Evolutionary conservation across 106 monocot genomes (phyloP).

Genomic region (Vanilla planifolia): DNA sequence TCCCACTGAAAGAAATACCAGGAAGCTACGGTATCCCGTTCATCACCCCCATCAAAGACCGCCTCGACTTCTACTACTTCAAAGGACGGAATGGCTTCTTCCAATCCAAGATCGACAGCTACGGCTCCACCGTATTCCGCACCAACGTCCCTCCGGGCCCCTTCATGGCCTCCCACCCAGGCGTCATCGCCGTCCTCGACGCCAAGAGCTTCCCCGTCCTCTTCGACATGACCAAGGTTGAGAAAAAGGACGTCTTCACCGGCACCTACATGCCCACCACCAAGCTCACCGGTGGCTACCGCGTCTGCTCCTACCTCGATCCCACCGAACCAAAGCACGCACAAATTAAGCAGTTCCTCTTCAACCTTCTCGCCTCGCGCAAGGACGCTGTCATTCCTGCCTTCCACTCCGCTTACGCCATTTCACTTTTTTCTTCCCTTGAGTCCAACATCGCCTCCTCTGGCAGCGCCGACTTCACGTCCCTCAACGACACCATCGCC

Average conservation of each 20-base stretch:
- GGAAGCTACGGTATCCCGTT: slow-evolving; percentile 49
- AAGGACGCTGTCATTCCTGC: slow-evolving; percentile 26
- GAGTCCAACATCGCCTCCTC: slow-evolving; percentile 17
- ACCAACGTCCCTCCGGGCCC: slow-evolving; percentile 49
- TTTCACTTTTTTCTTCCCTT: slow-evolving; percentile 24
- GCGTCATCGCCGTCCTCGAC: slow-evolving; percentile 47
- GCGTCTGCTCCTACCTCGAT: slow-evolving; percentile 48
- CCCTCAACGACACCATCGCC: slow-evolving; percentile 22
- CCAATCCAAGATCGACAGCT: slow-evolving; percentile 13
- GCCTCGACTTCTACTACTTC: slow-evolving; percentile 48
- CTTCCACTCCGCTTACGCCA: slow-evolving; percentile 24
- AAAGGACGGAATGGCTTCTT: slow-evolving; percentile 40
- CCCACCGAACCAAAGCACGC: slow-evolving; percentile 41
- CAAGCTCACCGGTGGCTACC: slow-evolving; percentile 38
- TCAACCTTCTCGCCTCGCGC: slow-evolving; percentile 25
- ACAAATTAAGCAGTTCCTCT: slow-evolving; percentile 25
- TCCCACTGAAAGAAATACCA: slow-evolving; percentile 12
- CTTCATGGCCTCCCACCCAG: slow-evolving; percentile 24
- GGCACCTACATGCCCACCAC: slow-evolving; percentile 48
- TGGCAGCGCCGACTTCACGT: slow-evolving; percentile 33
- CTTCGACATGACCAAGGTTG: slow-evolving; percentile 52
- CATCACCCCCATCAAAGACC: slow-evolving; percentile 32
- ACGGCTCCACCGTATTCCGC: slow-evolving; percentile 50
- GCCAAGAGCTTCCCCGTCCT: slow-evolving; percentile 42
- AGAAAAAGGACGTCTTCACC: slow-evolving; percentile 43